A percentile compares a stretch with the other conserved stretches of the same genome.
These are phyloP conservation scores for Nakaseomyces uthaithaninus DNA, from an alignment of 1,139 yeast species.

Conservation along the genomic window DNA sequence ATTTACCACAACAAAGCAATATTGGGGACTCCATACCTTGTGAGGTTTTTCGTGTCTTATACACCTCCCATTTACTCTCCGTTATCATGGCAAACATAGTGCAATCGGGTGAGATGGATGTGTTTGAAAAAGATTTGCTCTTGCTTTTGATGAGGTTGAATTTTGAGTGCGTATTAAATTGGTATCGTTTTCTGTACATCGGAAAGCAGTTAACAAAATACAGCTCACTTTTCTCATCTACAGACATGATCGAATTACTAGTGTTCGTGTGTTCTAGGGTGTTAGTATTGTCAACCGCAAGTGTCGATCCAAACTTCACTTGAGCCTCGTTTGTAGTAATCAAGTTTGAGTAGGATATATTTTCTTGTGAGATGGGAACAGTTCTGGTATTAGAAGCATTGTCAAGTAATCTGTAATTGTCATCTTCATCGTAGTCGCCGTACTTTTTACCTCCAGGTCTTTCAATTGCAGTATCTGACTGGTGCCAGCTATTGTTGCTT, in stretches of 20 bases:
- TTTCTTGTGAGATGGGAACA: slow-evolving; percentile 15
- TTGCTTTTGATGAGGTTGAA: slow-evolving; percentile 37
- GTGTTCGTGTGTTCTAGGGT: slow-evolving; percentile 10
- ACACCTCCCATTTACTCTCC: slow-evolving; percentile 68
- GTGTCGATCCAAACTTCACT: slow-evolving; percentile 11
- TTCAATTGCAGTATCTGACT: neutral
- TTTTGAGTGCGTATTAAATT: slow-evolving; percentile 56
- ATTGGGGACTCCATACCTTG: slow-evolving; percentile 40
- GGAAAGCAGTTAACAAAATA: slow-evolving; percentile 78
- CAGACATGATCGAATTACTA: slow-evolving; percentile 10
- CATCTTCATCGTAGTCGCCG: slow-evolving; percentile 2
- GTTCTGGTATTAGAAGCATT: slow-evolving; percentile 25
- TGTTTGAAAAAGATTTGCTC: slow-evolving; percentile 45
- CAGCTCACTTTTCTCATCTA: slow-evolving; percentile 42
- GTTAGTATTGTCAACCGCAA: slow-evolving; percentile 9
- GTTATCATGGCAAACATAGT: slow-evolving; percentile 57
- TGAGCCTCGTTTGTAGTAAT: neutral
- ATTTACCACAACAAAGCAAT: slow-evolving; percentile 59
- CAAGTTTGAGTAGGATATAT: slow-evolving; percentile 7
- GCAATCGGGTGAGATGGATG: slow-evolving; percentile 47
- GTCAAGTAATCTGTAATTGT: slow-evolving; percentile 14
- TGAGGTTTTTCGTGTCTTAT: slow-evolving; percentile 35
- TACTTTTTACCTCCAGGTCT: neutral
- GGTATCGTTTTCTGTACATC: slow-evolving; percentile 58
- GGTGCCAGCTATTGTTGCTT: neutral